Base-by-base conservation (phyloP, 179 eudicot genomes). In the Actinidia arguta region DNA sequence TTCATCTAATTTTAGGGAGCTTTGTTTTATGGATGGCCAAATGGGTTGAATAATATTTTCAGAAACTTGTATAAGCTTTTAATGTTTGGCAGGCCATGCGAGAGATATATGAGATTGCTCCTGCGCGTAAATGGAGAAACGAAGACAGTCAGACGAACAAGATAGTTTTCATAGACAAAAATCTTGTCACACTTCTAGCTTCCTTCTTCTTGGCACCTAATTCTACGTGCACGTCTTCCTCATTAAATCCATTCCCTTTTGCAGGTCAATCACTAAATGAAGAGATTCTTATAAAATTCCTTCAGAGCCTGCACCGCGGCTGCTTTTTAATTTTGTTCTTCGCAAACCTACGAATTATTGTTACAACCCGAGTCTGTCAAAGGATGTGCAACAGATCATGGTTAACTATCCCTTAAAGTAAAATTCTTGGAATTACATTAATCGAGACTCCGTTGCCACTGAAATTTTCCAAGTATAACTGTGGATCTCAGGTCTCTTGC, bases 61-160 rank as follows among this genome's bases (percentile, higher is more conserved):
- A 52, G 16, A 11, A 47, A 78, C n/a, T 59, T 20, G 20, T 67
- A 55, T 16, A 14, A 62, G 78, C 44, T 55, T 78, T 13, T 17
- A 42, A 76, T 81, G 27, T 71, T 58, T 78, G 25, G 74, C 89
- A 96, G 99, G 99, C 94, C 79, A 98, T 96, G 82, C 88, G 96
- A 87, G 99, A 96, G 84, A 92, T 96, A 63, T 96, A 94, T 76
- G 99, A 96, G 90, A 88, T 96, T 9, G 91, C 91, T 86, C 99
- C 99, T 83, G 78, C 96, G 39, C 99, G 96, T 31, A 85, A 85
- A 73, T 96, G 98, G 99, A 89, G 85, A 75, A 78, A 80, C 13
- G 91, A 83, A 78, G 98, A 94, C 83, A 86, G 27, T 82, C 91
- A 75, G 81, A 89, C 81, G 56, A 96, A 92, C 88, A 93, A 87